phyloP scores from a whole-genome alignment of 139 green algal genomes.

The Penium margaritaceum region DNA sequence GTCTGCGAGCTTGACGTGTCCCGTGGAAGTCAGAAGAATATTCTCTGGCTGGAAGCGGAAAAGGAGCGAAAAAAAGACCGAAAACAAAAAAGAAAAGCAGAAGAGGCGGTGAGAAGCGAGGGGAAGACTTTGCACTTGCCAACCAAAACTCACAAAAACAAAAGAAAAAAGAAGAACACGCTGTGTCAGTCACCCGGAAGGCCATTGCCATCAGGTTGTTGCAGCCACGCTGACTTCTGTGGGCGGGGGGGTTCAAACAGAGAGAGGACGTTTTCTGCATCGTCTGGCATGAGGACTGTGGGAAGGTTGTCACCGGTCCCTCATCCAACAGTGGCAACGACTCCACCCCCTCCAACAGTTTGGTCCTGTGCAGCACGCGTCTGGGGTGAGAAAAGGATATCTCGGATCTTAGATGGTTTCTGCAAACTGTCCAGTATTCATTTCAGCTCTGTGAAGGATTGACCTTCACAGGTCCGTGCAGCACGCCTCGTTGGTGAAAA shows the following conservation, averaged over 20 bases:
- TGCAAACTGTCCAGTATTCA: neutral
- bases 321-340: too few relatives aligned
- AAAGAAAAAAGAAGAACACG: neutral
- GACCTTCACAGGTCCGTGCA: too few relatives aligned
- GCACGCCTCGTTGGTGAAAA: neutral
- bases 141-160: constrained; percentile 9
- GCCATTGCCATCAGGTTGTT: neutral
- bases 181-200: neutral
- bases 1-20: constrained; percentile 48
- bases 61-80: constrained; percentile 4
- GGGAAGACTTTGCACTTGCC: too few relatives aligned
- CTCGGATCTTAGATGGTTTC: neutral
- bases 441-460: too few relatives aligned
- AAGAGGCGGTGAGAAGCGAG: neutral
- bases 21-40: constrained; percentile 28
- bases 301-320: too few relatives aligned
- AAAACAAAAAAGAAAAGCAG: neutral
- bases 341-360: too few relatives aligned
- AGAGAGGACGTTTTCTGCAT: neutral
- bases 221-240: constrained; percentile 3
- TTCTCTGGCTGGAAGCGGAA: constrained; percentile 50
- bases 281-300: neutral
- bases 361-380: too few relatives aligned
- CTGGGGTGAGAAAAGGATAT: neutral
- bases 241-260: neutral